Conservation (phyloP, 2,329 filamentous ascomycete genomes). For the Clathrospora elynae region DNA sequence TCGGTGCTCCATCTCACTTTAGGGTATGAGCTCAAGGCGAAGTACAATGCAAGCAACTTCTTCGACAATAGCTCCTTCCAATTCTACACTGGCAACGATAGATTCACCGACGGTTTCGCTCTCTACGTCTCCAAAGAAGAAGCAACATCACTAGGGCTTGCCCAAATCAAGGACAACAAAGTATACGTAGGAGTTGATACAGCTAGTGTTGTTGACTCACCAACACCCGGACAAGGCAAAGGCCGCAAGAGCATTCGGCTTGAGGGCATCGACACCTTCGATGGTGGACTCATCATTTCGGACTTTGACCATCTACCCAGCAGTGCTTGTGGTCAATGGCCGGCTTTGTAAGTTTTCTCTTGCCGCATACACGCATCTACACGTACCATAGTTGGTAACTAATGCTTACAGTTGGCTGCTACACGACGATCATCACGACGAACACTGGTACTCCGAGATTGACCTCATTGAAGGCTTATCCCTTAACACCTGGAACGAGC, state of each 20-base stretch:
- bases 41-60: conserved; percentile 28
- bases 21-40: conserved; percentile 22
- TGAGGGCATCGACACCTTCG: conserved; percentile 25
- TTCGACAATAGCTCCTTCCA: conserved; percentile 19
- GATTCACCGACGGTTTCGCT: conserved; percentile 26
- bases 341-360: conserved; percentile 31
- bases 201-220: background rate
- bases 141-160: conserved; percentile 23
- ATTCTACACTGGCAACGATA: conserved; percentile 20
- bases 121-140: conserved; percentile 26
- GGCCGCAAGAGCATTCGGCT: conserved; percentile 36
- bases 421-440: conserved; percentile 39
- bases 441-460: conserved; percentile 54
- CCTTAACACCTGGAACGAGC: conserved; percentile 20
- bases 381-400: conserved; percentile 3
- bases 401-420: conserved; percentile 44
- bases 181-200: conserved; percentile 34
- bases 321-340: conserved; percentile 39
- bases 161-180: conserved; percentile 17
- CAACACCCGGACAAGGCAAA: conserved; percentile 5
- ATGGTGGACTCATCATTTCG: conserved; percentile 33
- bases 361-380: accelerated
- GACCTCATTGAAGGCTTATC: conserved; percentile 53
- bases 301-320: conserved; percentile 40
- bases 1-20: conserved; percentile 1